These are phyloP conservation scores for Chloris gayana DNA, from an alignment of 176 grass and related monocot species.

Conservation along the genomic window DNA sequence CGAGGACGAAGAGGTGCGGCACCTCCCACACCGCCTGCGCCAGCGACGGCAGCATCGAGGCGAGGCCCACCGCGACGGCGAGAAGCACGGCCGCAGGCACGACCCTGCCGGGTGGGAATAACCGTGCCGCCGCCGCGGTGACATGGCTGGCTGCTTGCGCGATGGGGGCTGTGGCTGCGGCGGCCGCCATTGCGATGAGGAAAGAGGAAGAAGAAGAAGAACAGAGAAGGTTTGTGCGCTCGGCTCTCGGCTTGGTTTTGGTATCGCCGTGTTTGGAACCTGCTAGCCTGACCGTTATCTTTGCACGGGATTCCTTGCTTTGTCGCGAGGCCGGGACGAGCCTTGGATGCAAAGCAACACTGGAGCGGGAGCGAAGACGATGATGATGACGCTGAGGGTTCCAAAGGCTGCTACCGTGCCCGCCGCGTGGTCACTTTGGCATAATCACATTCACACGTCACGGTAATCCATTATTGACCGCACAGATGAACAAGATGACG, in stretches of 20 bases:
- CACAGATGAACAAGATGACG: background rate
- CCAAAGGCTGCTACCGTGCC: constrained; percentile 30
- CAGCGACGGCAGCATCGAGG: constrained; percentile 59
- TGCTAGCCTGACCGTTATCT: background rate
- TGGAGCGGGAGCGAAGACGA: constrained; percentile 27
- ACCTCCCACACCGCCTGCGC: constrained; percentile 69
- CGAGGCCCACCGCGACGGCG: constrained; percentile 42
- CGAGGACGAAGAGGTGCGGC: constrained; percentile 69
- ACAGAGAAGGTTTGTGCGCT: constrained; percentile 2
- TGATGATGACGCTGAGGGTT: background rate
- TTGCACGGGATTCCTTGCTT: constrained; percentile 58
- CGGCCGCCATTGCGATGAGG: constrained; percentile 37
- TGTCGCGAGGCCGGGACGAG: constrained; percentile 39
- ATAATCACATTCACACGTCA: constrained; percentile 46
- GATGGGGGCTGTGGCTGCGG: background rate
- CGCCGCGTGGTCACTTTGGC: constrained; percentile 41
- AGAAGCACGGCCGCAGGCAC: constrained; percentile 47
- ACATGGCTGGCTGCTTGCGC: constrained; percentile 2
- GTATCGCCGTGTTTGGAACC: constrained; percentile 27
- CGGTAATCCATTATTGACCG: background rate
- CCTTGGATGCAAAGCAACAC: constrained; percentile 46
- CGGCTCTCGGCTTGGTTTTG: constrained; percentile 27
- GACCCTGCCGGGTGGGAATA: constrained; percentile 21
- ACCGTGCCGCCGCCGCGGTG: background rate
- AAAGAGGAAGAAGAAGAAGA: background rate